These are phyloP conservation scores for Quercus tomentella DNA, from an alignment of 331 rosid genomes.

Conservation along the genomic window DNA sequence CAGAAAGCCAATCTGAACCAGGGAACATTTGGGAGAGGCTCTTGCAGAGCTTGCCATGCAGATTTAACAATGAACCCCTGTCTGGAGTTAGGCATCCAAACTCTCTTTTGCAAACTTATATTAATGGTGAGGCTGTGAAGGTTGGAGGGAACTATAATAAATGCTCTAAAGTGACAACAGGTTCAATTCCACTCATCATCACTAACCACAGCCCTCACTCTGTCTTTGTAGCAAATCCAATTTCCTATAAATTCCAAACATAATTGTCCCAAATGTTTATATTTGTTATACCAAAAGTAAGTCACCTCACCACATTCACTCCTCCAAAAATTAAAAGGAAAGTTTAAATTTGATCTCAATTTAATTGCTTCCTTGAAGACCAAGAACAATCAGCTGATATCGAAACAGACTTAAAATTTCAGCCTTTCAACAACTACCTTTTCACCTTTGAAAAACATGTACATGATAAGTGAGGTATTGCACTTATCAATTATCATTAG, in stretches of 20 bases:
- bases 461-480: background rate
- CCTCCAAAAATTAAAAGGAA: background rate
- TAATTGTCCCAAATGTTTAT: background rate
- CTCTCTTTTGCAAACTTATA: background rate
- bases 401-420: background rate
- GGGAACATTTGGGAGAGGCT: background rate
- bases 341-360: background rate
- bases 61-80: background rate
- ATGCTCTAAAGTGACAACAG: background rate
- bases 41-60: background rate
- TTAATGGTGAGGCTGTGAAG: background rate
- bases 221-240: background rate
- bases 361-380: background rate
- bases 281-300: background rate
- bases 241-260: background rate
- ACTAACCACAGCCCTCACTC: background rate
- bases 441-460: background rate
- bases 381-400: background rate
- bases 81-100: background rate
- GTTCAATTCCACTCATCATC: background rate
- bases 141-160: background rate
- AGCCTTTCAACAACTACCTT: too few relatives aligned
- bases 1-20: background rate
- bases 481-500: background rate
- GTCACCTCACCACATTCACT: background rate